Percentiles rank a stretch among this genome's conserved stretches.
Evolutionary conservation across 2,329 filamentous ascomycete species (phyloP).

Genomic region (Colletotrichum somersetense): DNA sequence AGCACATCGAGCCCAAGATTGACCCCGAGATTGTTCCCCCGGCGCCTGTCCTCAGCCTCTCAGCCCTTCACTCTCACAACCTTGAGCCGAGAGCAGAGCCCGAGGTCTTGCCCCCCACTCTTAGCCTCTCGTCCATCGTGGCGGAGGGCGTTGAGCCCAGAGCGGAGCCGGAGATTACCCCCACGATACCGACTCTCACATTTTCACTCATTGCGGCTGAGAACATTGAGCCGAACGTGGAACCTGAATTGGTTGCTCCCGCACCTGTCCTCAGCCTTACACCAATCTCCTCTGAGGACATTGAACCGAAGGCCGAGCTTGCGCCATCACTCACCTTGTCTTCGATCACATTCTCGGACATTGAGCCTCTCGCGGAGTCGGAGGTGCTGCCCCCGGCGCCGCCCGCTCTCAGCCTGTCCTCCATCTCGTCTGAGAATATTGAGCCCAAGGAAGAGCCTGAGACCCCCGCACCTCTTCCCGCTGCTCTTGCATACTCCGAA

Average conservation of each 20-base stretch:
- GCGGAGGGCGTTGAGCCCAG: constrained; percentile 50
- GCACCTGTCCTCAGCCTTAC: constrained; percentile 52
- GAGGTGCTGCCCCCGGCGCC: constrained; percentile 49
- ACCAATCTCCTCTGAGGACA: constrained; percentile 48
- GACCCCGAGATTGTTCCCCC: constrained; percentile 45
- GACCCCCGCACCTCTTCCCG: constrained; percentile 42
- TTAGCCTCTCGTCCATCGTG: constrained; percentile 50
- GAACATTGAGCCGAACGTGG: constrained; percentile 50
- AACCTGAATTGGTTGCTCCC: constrained; percentile 49
- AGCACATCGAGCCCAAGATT: constrained; percentile 54
- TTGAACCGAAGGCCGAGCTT: constrained; percentile 52
- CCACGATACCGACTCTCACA: constrained; percentile 41
- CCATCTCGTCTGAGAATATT: constrained; percentile 49
- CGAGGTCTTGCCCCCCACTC: constrained; percentile 46
- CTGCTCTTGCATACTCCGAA: constrained; percentile 52
- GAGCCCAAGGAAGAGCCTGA: constrained; percentile 52
- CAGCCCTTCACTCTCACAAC: constrained; percentile 37
- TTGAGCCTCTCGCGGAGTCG: constrained; percentile 58
- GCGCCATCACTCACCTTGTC: constrained; percentile 49
- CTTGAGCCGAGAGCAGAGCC: constrained; percentile 45
- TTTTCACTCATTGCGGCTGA: constrained; percentile 47
- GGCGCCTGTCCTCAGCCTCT: constrained; percentile 42
- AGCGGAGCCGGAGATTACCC: constrained; percentile 44
- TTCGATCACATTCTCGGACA: constrained; percentile 51
- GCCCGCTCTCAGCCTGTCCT: constrained; percentile 50